phyloP scores from a whole-genome alignment of 2,329 filamentous ascomycete species.

The Colletotrichum sp. region DNA sequence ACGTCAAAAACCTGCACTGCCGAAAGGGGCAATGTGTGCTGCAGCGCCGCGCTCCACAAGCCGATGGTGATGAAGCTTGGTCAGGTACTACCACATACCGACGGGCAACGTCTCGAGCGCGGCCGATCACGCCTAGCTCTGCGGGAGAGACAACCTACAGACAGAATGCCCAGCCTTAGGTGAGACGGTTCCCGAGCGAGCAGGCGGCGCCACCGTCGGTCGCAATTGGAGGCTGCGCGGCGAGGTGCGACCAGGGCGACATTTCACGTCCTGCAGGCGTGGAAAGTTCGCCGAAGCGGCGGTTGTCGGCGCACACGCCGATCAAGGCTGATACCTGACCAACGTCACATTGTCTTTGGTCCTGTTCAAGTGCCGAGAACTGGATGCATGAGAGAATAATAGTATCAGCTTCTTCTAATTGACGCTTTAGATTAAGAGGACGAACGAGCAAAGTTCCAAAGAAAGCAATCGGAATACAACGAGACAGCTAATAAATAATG shows the following conservation, averaged over 20 bases:
- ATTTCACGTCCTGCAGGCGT: neutral
- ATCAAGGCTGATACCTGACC: neutral
- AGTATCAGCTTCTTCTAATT: neutral
- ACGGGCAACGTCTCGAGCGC: neutral
- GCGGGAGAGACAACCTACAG: neutral
- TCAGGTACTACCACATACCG: neutral
- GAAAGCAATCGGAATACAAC: neutral
- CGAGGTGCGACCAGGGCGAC: neutral
- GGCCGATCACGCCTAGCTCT: neutral
- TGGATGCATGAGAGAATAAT: neutral
- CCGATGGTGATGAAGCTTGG: neutral
- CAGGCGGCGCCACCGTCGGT: neutral
- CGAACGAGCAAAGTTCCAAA: neutral
- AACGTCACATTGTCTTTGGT: neutral
- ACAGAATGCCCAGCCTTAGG: neutral
- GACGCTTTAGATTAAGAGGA: neutral
- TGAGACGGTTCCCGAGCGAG: neutral
- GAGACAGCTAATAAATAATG: accelerated
- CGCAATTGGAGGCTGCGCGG: neutral
- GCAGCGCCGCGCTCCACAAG: neutral
- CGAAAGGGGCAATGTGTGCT: neutral
- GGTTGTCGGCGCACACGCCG: neutral
- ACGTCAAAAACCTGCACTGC: neutral
- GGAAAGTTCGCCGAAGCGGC: neutral
- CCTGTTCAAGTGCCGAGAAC: neutral